These are phyloP conservation scores for Sugiyamaella americana DNA, from an alignment of 805 yeast genomes.

Conservation along the genomic window DNA sequence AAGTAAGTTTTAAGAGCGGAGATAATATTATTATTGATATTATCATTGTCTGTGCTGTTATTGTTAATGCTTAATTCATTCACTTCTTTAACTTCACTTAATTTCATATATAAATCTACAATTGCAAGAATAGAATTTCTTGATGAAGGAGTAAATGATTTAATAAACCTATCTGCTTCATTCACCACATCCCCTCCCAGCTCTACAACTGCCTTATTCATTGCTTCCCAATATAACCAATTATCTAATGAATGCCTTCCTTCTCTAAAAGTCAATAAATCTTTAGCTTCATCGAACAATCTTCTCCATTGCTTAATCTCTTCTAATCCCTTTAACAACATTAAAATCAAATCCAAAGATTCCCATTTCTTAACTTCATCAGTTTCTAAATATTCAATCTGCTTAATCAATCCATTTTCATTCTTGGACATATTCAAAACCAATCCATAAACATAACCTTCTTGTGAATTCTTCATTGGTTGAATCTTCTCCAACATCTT, in stretches of 20 bases:
- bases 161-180: conserved; percentile 23
- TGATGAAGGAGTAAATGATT: conserved; percentile 31
- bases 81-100: not conserved
- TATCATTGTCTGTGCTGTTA: too few species aligned
- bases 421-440: conserved; percentile 38
- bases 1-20: conserved; percentile 38
- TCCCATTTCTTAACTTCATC: conserved; percentile 25
- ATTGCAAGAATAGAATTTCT: conserved; percentile 54
- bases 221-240: conserved; percentile 64
- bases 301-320: conserved; percentile 38
- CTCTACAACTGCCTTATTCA: conserved; percentile 41
- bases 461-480: conserved; percentile 58
- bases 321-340: conserved; percentile 38
- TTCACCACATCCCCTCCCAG: conserved; percentile 34
- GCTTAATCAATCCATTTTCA: conserved; percentile 22
- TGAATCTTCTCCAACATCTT: conserved; percentile 47
- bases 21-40: too few species aligned
- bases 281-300: conserved; percentile 37
- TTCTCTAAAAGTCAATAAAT: conserved; percentile 35
- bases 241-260: conserved; percentile 54
- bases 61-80: too few species aligned
- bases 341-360: conserved; percentile 57
- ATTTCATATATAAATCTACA: conserved; percentile 39
- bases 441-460: conserved; percentile 52
- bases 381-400: conserved; percentile 26